Conservation (phyloP, 2,329 filamentous ascomycete genomes). For the Calonectria fujianensis region DNA sequence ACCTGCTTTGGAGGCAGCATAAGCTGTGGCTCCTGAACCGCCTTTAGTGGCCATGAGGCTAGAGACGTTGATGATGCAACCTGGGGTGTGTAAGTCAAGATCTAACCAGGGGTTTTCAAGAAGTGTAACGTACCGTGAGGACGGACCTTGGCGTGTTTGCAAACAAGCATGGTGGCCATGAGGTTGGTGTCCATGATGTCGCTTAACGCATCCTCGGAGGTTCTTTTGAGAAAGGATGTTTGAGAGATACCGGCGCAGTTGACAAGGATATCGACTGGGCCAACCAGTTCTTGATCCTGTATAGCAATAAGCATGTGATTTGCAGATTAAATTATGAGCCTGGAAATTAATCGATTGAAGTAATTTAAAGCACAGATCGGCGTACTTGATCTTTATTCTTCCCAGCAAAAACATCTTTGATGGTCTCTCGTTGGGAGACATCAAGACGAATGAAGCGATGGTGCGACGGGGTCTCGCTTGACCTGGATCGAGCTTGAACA, state of each 20-base stretch:
- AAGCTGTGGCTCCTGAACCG: conserved; percentile 81
- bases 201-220: conserved; percentile 69
- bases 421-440: conserved; percentile 53
- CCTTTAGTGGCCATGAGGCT: conserved; percentile 83
- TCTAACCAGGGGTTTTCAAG: not conserved
- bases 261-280: conserved; percentile 76
- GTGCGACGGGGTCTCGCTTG: conserved; percentile 44
- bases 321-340: not conserved
- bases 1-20: conserved; percentile 88
- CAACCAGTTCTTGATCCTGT: conserved; percentile 51
- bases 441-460: conserved; percentile 62
- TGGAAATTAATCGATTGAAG: not conserved
- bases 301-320: not conserved
- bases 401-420: conserved; percentile 57
- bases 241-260: conserved; percentile 88
- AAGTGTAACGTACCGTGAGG: conserved; percentile 55
- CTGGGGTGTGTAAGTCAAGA: conserved; percentile 57
- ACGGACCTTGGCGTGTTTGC: conserved; percentile 66
- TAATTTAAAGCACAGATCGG: not conserved
- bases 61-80: conserved; percentile 87
- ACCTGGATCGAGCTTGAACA: conserved; percentile 21
- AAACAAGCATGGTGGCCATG: conserved; percentile 77
- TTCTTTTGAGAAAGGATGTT: conserved; percentile 76
- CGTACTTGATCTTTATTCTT: conserved; percentile 42
- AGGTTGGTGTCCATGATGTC: conserved; percentile 82